phyloP scores from a whole-genome alignment of 2,329 filamentous ascomycete genomes.

The Xylaria sp. region DNA sequence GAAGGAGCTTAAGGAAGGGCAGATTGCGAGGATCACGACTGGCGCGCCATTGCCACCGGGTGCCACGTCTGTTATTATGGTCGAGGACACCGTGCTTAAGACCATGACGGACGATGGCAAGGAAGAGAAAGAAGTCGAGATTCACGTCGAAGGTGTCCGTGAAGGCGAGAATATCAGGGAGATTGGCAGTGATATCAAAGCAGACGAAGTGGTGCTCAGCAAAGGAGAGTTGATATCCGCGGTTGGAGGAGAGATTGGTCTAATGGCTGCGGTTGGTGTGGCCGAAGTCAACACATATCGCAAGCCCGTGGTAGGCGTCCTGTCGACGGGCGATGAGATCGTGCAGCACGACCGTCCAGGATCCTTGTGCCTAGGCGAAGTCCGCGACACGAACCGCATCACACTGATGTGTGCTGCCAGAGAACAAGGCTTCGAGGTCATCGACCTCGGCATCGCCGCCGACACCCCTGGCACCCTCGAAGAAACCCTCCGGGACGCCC shows the following conservation, averaged over 20 bases:
- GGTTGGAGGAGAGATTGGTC: constrained; percentile 87
- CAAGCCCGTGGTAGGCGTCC: constrained; percentile 79
- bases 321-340: constrained; percentile 96
- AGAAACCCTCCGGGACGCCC: constrained; percentile 73
- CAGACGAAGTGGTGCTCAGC: constrained; percentile 71
- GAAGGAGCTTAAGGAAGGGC: constrained; percentile 68
- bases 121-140: constrained; percentile 88
- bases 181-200: constrained; percentile 82
- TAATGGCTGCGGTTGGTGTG: constrained; percentile 85
- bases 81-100: constrained; percentile 85
- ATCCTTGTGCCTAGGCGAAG: constrained; percentile 76
- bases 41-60: constrained; percentile 89
- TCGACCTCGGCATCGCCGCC: constrained; percentile 85
- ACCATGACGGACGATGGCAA: constrained; percentile 77
- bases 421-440: constrained; percentile 75
- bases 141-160: constrained; percentile 76
- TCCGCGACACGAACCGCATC: constrained; percentile 91
- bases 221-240: constrained; percentile 84
- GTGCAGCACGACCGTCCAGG: constrained; percentile 72
- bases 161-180: constrained; percentile 89
- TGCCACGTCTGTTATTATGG: constrained; percentile 93
- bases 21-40: constrained; percentile 90
- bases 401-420: constrained; percentile 79
- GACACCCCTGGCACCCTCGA: constrained; percentile 79
- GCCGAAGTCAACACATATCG: constrained; percentile 73